phyloP scores from a whole-genome alignment of 78 protist species.

The Dictyostelium firmibasis region DNA sequence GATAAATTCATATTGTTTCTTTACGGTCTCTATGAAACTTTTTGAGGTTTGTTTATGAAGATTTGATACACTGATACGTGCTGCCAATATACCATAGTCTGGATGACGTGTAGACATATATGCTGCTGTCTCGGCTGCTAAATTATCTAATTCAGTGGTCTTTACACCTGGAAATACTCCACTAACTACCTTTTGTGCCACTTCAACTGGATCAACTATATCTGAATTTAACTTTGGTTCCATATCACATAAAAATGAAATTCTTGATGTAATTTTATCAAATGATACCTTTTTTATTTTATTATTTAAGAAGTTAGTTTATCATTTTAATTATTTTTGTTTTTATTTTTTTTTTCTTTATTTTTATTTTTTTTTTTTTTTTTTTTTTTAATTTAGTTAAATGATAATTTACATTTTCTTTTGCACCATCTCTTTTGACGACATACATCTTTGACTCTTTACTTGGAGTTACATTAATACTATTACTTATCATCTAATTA shows the following conservation, averaged over 20 bases:
- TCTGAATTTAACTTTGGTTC: slow-evolving; percentile 88
- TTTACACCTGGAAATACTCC: slow-evolving; percentile 93
- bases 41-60: slow-evolving; percentile 95
- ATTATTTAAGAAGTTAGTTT: too few relatives aligned
- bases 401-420: slow-evolving; percentile 40
- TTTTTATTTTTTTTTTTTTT: not conserved
- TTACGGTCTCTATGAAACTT: slow-evolving; percentile 83
- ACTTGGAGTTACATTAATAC: not conserved
- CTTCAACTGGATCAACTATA: slow-evolving; percentile 84
- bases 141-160: slow-evolving; percentile 93
- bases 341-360: not conserved
- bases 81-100: slow-evolving; percentile 97
- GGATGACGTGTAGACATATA: slow-evolving; percentile 95
- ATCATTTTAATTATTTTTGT: too few relatives aligned
- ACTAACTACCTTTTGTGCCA: slow-evolving; percentile 89
- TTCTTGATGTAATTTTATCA: slow-evolving; percentile 90
- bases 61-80: slow-evolving; percentile 95
- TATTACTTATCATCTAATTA: slow-evolving; percentile 2
- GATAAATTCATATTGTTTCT: slow-evolving; percentile 78
- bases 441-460: slow-evolving; percentile 75
- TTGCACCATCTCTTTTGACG: slow-evolving; percentile 88
- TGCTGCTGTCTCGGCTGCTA: slow-evolving; percentile 98
- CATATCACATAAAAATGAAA: slow-evolving; percentile 86
- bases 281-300: slow-evolving; percentile 55
- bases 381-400: not conserved